A percentile compares a stretch with the other conserved stretches of the same genome.
phyloP scores from a whole-genome alignment of 108 stramenopile genomes.

The Epipyxis sp. region DNA sequence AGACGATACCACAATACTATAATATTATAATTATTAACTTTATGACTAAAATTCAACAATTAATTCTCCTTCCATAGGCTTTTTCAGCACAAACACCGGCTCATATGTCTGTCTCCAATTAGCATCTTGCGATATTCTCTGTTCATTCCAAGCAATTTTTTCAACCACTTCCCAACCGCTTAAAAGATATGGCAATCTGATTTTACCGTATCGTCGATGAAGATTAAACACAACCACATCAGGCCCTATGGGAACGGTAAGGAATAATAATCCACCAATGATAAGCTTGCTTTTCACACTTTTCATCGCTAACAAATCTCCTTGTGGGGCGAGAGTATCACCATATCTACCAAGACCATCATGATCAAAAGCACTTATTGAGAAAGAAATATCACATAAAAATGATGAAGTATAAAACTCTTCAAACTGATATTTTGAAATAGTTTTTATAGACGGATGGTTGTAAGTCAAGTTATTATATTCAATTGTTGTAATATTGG shows the following conservation, averaged over 20 bases:
- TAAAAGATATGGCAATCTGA: constrained; percentile 39
- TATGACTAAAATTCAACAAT: too few relatives aligned
- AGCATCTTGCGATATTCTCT: background rate
- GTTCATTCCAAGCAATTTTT: constrained; percentile 9
- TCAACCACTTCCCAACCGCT: constrained; percentile 29
- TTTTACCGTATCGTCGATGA: constrained; percentile 36
- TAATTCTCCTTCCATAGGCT: too few relatives aligned
- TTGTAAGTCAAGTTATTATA: constrained; percentile 43
- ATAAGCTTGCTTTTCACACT: background rate
- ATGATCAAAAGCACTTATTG: constrained; percentile 42
- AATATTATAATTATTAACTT: too few relatives aligned
- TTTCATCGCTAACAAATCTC: constrained; percentile 46
- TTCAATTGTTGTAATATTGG: constrained; percentile 35
- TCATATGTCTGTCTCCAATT: constrained; percentile 21
- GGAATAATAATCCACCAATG: constrained; percentile 3
- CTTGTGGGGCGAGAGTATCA: constrained; percentile 47
- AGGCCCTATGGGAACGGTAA: constrained; percentile 42
- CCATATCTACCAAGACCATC: constrained; percentile 54
- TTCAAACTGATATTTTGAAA: background rate
- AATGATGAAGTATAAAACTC: too few relatives aligned
- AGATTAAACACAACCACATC: constrained; percentile 44
- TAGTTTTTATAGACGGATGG: background rate
- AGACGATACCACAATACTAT: too few relatives aligned
- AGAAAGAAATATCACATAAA: constrained; percentile 25
- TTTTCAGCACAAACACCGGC: constrained; percentile 1